These are phyloP conservation scores for Coemansia sp. DNA, from an alignment of 192 early-diverging fungal genomes.

Conservation along the genomic window DNA sequence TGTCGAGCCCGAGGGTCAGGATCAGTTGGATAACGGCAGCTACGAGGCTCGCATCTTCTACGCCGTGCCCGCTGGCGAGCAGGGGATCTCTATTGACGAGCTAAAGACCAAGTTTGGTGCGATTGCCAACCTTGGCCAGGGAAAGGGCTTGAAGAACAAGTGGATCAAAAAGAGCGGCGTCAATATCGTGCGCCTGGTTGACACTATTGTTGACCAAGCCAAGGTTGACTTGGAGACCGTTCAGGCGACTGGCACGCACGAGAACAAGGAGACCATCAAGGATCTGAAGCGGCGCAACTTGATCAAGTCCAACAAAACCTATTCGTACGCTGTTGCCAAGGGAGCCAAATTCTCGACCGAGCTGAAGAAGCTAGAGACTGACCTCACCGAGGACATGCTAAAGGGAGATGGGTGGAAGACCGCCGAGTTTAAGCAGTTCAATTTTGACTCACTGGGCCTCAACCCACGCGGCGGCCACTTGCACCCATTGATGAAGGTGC, in stretches of 20 bases:
- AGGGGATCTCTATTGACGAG: constrained; percentile 85
- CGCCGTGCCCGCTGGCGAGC: constrained; percentile 74
- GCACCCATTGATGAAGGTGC: constrained; percentile 98
- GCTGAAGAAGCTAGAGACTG: constrained; percentile 88
- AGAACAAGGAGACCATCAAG: constrained; percentile 66
- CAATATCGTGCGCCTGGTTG: constrained; percentile 74
- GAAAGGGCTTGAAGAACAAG: constrained; percentile 95
- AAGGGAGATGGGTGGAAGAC: constrained; percentile 91
- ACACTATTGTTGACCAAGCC: constrained; percentile 82
- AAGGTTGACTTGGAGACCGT: constrained; percentile 73
- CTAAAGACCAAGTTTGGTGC: constrained; percentile 75
- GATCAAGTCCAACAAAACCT: constrained; percentile 67
- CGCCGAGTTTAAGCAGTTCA: constrained; percentile 97
- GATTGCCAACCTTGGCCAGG: constrained; percentile 88
- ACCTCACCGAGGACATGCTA: constrained; percentile 93
- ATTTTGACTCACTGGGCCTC: constrained; percentile 90
- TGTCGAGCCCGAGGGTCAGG: constrained; percentile 86
- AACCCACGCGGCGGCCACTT: constrained; percentile 82
- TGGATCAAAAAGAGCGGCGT: constrained; percentile 88
- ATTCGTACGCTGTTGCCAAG: constrained; percentile 84
- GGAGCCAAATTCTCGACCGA: constrained; percentile 85
- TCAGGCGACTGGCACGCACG: constrained; percentile 60
- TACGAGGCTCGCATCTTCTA: constrained; percentile 94
- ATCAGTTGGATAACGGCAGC: constrained; percentile 82
- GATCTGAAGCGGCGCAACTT: constrained; percentile 79